Evolutionary conservation across 768 basidiomycete genomes (phyloP).

Genomic region (Tricholoma hemisulphureum): DNA sequence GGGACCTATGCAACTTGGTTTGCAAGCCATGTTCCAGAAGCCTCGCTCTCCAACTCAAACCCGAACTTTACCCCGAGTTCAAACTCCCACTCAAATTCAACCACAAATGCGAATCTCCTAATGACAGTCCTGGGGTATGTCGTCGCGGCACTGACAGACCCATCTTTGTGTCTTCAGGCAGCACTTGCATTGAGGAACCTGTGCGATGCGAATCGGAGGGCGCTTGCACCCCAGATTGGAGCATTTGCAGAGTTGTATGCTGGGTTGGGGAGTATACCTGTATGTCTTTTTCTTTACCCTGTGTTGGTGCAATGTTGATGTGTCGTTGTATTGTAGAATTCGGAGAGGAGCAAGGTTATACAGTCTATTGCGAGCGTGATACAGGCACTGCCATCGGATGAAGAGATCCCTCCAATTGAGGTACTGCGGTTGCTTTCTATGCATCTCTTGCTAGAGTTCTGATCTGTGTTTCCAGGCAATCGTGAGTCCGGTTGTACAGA

Average conservation of each 20-base stretch:
- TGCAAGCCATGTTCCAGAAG: slow-evolving; percentile 38
- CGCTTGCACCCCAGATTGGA: slow-evolving; percentile 76
- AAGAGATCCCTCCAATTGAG: slow-evolving; percentile 76
- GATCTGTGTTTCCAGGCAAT: slow-evolving; percentile 51
- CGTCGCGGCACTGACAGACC: slow-evolving; percentile 67
- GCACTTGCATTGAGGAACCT: slow-evolving; percentile 82
- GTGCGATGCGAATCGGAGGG: slow-evolving; percentile 87
- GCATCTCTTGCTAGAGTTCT: background rate
- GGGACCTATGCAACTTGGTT: slow-evolving; percentile 83
- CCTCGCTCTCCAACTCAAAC: slow-evolving; percentile 9
- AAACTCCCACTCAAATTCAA: background rate
- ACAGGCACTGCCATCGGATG: slow-evolving; percentile 78
- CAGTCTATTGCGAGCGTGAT: slow-evolving; percentile 93
- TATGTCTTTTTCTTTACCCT: slow-evolving; percentile 32
- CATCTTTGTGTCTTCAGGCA: slow-evolving; percentile 62
- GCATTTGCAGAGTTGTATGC: slow-evolving; percentile 86
- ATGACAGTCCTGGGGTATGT: slow-evolving; percentile 69
- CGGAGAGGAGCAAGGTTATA: slow-evolving; percentile 86
- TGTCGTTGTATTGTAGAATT: slow-evolving; percentile 47
- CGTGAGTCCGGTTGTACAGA: slow-evolving; percentile 69
- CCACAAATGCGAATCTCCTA: slow-evolving; percentile 41
- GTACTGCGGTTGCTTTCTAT: slow-evolving; percentile 33
- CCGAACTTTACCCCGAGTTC: background rate
- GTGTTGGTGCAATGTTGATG: background rate
- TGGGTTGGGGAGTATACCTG: slow-evolving; percentile 69